Conservation (phyloP, 176 grass and related monocot genomes). For the Thinopyrum elongatum region DNA sequence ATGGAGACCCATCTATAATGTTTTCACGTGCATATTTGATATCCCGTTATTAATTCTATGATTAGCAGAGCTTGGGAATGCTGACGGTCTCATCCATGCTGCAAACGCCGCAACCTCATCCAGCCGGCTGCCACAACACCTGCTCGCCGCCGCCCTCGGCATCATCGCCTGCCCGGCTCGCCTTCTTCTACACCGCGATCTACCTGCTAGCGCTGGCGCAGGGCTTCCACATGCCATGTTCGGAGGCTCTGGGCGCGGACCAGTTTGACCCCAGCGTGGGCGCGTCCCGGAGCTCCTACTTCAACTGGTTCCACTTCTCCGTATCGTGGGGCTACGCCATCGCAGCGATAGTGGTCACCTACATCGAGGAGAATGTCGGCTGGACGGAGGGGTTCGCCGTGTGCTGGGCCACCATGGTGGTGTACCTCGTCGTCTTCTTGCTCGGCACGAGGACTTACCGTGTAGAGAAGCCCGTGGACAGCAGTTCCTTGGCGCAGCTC, state of each 20-base stretch:
- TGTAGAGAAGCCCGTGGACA: background rate
- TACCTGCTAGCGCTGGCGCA: slow-evolving; percentile 54
- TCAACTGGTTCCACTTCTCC: slow-evolving; percentile 35
- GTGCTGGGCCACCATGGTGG: slow-evolving; percentile 33
- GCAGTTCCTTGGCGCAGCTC: background rate
- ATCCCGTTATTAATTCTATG: background rate
- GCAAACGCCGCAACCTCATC: background rate
- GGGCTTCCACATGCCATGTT: slow-evolving; percentile 49
- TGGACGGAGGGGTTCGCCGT: slow-evolving; percentile 49
- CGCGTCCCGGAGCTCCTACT: slow-evolving; percentile 38
- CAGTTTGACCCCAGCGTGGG: slow-evolving; percentile 35
- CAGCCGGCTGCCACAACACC: background rate
- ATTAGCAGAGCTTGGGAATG: slow-evolving; percentile 46
- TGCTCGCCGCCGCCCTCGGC: background rate
- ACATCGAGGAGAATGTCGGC: slow-evolving; percentile 59
- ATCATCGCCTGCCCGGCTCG: background rate
- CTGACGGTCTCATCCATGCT: slow-evolving; percentile 44
- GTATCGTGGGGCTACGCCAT: slow-evolving; percentile 26
- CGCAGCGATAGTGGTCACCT: slow-evolving; percentile 18
- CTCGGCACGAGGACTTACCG: slow-evolving; percentile 28
- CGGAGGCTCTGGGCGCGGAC: slow-evolving; percentile 50
- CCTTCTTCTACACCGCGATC: slow-evolving; percentile 42
- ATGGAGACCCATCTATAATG: too few species aligned
- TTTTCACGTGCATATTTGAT: background rate
- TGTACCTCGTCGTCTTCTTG: slow-evolving; percentile 21